Evolutionary conservation across 805 yeast genomes (phyloP).

Genomic region (Candida insectalens): DNA sequence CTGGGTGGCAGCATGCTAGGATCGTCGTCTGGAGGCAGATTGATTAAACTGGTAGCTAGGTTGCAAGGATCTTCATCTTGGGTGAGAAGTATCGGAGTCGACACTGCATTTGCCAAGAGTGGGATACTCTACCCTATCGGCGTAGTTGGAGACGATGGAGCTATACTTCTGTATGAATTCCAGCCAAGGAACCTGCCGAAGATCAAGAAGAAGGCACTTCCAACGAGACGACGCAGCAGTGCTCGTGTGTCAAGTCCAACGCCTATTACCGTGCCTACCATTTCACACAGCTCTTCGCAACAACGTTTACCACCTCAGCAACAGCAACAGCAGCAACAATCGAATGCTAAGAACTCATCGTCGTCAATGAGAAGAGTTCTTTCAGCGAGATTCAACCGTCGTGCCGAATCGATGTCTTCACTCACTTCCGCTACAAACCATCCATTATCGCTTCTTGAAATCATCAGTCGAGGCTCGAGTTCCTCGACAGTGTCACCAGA

Average conservation of each 20-base stretch:
- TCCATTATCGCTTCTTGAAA: constrained; percentile 17
- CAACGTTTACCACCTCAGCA: constrained; percentile 1
- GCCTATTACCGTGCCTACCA: neutral
- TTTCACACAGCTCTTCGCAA: neutral
- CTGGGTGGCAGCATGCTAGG: constrained; percentile 10
- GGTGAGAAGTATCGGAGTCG: constrained; percentile 37
- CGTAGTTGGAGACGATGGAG: constrained; percentile 48
- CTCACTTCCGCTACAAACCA: constrained; percentile 7
- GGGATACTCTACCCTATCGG: constrained; percentile 37
- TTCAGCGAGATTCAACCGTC: neutral
- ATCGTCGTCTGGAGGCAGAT: constrained; percentile 9
- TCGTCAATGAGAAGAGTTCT: neutral
- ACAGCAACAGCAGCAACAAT: constrained; percentile 1
- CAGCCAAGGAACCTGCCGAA: constrained; percentile 34
- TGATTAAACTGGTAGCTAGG: constrained; percentile 19
- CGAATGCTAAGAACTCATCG: neutral
- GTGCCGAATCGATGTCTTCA: neutral
- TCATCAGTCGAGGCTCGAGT: constrained; percentile 16
- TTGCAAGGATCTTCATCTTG: constrained; percentile 43
- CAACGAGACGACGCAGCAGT: neutral
- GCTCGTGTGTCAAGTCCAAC: constrained; percentile 1
- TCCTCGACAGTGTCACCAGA: neutral
- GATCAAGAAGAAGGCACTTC: constrained; percentile 16
- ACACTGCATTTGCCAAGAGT: constrained; percentile 23
- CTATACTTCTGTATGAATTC: constrained; percentile 43